These are phyloP conservation scores for Phytophthora pseudosyringae DNA, from an alignment of 352 stramenopile species.

Conservation along the genomic window DNA sequence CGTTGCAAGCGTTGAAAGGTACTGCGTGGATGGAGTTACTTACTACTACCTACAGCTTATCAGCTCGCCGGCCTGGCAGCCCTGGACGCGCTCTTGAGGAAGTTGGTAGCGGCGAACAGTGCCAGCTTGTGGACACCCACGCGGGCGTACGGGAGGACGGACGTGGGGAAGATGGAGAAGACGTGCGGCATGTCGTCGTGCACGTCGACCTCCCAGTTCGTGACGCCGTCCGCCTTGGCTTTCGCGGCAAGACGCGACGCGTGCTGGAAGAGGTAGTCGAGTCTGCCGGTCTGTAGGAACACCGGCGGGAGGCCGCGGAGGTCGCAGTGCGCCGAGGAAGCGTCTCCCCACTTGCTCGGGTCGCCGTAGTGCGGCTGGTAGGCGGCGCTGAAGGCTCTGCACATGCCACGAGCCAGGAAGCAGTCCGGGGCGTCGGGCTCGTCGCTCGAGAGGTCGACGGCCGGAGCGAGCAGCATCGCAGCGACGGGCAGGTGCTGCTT, in stretches of 20 bases:
- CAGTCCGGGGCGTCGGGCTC: constrained; percentile 23
- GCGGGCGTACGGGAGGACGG: constrained; percentile 35
- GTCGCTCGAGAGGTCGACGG: constrained; percentile 37
- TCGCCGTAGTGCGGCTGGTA: constrained; percentile 27
- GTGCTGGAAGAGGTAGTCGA: constrained; percentile 43
- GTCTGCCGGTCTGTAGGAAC: constrained; percentile 41
- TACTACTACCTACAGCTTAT: constrained; percentile 1
- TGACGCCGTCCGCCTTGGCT: constrained; percentile 18
- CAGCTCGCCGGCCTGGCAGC: neutral
- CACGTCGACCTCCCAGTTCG: constrained; percentile 39
- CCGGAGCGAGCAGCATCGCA: constrained; percentile 42
- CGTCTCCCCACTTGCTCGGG: constrained; percentile 28
- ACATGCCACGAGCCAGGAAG: constrained; percentile 26
- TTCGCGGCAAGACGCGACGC: constrained; percentile 32
- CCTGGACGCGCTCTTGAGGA: constrained; percentile 15
- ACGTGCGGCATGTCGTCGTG: constrained; percentile 42
- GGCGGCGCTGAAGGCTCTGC: constrained; percentile 7
- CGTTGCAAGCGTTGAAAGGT: neutral
- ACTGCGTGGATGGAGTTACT: neutral
- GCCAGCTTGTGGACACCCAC: constrained; percentile 30
- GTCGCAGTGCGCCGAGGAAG: constrained; percentile 42
- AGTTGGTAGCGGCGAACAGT: constrained; percentile 27
- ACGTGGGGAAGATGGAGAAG: constrained; percentile 39
- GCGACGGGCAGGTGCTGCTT: constrained; percentile 27
- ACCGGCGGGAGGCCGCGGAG: constrained; percentile 41